Percentiles rank a stretch among this genome's conserved stretches.
Conservation (phyloP, 2,329 filamentous ascomycete genomes). For the Paecilomyces variotii region DNA sequence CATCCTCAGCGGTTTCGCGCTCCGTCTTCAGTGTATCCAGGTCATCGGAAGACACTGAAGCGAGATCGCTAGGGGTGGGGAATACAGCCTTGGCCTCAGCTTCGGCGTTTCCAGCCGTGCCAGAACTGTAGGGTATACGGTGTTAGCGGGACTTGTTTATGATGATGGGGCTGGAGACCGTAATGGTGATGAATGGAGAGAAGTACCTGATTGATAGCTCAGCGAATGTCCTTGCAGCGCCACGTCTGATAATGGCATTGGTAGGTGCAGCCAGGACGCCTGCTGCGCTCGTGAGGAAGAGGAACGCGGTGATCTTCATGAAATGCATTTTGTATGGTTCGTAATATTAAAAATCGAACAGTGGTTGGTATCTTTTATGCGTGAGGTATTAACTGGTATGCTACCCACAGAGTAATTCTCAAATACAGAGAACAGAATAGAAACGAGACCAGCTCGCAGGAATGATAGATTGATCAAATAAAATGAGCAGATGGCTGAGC, state of each 20-base stretch:
- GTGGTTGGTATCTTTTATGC: not conserved
- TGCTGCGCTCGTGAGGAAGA: not conserved
- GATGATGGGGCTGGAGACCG: not conserved
- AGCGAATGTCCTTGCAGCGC: not conserved
- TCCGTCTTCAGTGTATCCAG: slow-evolving; percentile 46
- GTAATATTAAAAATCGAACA: not conserved
- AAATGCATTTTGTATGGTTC: not conserved
- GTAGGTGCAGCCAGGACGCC: not conserved
- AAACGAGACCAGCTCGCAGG: not conserved
- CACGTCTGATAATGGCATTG: not conserved
- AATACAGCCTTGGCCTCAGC: slow-evolving; percentile 49
- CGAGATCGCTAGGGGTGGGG: slow-evolving; percentile 42
- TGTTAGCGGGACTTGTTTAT: not conserved
- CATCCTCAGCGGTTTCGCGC: slow-evolving; percentile 43
- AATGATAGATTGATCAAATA: not conserved
- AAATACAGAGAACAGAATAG: not conserved
- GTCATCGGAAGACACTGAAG: slow-evolving; percentile 41
- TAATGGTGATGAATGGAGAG: too few species aligned
- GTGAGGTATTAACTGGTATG: not conserved
- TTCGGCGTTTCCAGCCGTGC: slow-evolving; percentile 46
- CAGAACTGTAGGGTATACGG: slow-evolving; percentile 19
- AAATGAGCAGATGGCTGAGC: not conserved
- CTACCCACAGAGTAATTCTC: not conserved
- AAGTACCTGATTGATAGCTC: not conserved
- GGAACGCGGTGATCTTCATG: not conserved